Conservation (phyloP, 805 yeast species). For the Metschnikowia dekortorum region DNA sequence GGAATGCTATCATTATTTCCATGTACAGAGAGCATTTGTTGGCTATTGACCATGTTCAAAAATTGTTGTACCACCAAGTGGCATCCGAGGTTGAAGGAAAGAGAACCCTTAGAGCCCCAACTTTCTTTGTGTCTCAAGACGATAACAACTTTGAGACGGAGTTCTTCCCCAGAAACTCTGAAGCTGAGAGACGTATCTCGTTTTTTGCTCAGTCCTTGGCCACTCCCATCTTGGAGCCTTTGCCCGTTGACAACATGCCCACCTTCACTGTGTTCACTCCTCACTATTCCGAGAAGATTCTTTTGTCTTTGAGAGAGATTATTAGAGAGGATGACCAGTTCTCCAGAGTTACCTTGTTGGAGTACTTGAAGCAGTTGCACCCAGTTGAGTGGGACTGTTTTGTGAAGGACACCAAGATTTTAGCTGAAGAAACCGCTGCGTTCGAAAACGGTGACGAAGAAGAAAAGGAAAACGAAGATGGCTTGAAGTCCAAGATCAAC, state of each 20-base stretch:
- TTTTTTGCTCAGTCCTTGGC: slow-evolving; percentile 99
- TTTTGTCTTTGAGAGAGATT: slow-evolving; percentile 70
- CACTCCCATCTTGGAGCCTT: slow-evolving; percentile 97
- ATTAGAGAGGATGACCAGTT: slow-evolving; percentile 68
- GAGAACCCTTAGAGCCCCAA: slow-evolving; percentile 97
- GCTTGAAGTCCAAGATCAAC: slow-evolving; percentile 73
- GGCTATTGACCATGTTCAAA: slow-evolving; percentile 98
- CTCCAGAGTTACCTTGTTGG: slow-evolving; percentile 51
- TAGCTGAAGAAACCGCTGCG: slow-evolving; percentile 69
- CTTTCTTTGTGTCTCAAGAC: slow-evolving; percentile 97
- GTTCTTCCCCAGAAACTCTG: slow-evolving; percentile 94
- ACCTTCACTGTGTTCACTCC: slow-evolving; percentile 92
- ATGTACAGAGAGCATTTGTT: slow-evolving; percentile 99
- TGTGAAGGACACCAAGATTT: slow-evolving; percentile 51
- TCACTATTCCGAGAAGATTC: slow-evolving; percentile 80
- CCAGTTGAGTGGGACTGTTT: slow-evolving; percentile 56
- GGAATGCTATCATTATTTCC: slow-evolving; percentile 98
- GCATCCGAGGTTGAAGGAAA: slow-evolving; percentile 98
- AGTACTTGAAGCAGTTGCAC: slow-evolving; percentile 52
- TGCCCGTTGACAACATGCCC: slow-evolving; percentile 99
- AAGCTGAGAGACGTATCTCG: slow-evolving; percentile 98
- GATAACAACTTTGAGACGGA: slow-evolving; percentile 92
- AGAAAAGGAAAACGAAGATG: slow-evolving; percentile 50
- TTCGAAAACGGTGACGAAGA: slow-evolving; percentile 53
- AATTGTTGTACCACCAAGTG: slow-evolving; percentile 94